Base-by-base conservation (phyloP, 257 asterid genomes). In the Linderniella brevidens region DNA sequence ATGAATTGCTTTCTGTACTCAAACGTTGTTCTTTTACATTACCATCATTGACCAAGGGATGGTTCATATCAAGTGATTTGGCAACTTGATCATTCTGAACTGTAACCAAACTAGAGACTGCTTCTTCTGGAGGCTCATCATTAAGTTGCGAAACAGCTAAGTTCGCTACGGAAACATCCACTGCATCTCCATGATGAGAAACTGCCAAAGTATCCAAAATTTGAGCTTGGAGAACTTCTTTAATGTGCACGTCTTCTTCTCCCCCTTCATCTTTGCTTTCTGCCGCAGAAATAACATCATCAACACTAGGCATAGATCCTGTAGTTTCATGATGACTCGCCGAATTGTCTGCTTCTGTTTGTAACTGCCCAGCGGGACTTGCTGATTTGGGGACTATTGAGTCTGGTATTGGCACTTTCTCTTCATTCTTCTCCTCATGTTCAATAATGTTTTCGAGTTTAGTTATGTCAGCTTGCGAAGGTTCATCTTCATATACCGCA, bases 151-250 rank as follows among this genome's bases (percentile, higher is more conserved):
- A 52, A 55, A 41, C 48, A 18, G 69, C 61, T 36, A 58, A 52
- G 60, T 40, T 63, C 44, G 61, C 70, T 32, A 19, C 44, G 39
- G 78, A 67, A 55, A 19, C 53, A 37, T 71, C 86, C 58, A 58
- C 69, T 35, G 64, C 38, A 53, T 52, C 57, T 52, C 57, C 71
- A 49, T 42, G 52, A 55, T 68, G 64, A 67, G 61, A 58, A 64
- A 64, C 82, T 35, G 76, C 57, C 32, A 25, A 25, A 25, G 6
- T 25, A 50, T 69, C 71, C 42, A 14, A 55, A 52, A 53, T 59
- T 67, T 76, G 70, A 58, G 55, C 52, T 40, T 73, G 41, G 62
- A 67, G 41, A 60, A 41, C 58, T 46, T 69, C 78, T 60, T 57
- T 19, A 16, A 19, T 56, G 35, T 50, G 72, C 50, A 68, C 61